Conservation (phyloP, 805 yeast genomes). For the Hanseniaspora jakobsenii region DNA sequence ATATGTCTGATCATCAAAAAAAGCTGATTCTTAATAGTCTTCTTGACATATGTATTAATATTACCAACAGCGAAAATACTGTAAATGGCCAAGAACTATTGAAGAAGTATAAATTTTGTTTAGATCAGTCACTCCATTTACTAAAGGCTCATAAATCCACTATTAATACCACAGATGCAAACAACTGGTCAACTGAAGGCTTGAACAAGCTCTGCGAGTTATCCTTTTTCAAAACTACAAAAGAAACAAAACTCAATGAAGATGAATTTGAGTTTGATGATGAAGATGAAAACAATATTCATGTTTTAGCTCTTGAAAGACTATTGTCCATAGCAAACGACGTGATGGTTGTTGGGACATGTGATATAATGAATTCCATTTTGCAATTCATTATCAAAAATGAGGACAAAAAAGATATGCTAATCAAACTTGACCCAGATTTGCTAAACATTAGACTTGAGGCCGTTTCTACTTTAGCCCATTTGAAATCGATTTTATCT, state of each 20-base stretch:
- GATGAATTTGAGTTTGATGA: constrained; percentile 17
- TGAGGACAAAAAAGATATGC: constrained; percentile 24
- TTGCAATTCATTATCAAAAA: constrained; percentile 30
- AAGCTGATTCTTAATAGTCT: constrained; percentile 19
- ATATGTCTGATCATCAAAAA: constrained; percentile 14
- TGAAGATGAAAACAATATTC: constrained; percentile 25
- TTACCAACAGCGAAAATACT: too few species aligned
- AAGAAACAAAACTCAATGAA: constrained; percentile 18
- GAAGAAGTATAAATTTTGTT: constrained; percentile 36
- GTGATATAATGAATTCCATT: constrained; percentile 27
- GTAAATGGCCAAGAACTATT: too few species aligned
- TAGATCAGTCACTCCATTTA: constrained; percentile 48
- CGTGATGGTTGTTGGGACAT: constrained; percentile 34
- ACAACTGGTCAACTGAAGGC: constrained; percentile 26
- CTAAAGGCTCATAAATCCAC: constrained; percentile 34
- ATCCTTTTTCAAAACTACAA: constrained; percentile 26
- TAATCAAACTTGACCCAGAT: constrained; percentile 46
- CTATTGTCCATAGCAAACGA: constrained; percentile 57
- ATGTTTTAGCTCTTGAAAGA: constrained; percentile 44
- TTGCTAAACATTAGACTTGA: constrained; percentile 37
- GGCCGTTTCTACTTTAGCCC: constrained; percentile 38
- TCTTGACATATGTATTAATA: constrained; percentile 18
- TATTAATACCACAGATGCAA: constrained; percentile 20
- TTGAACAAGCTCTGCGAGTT: constrained; percentile 25
- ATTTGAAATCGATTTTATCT: constrained; percentile 22